phyloP scores from a whole-genome alignment of 2,329 filamentous ascomycete genomes.

The Phaeosphaeria sp. region DNA sequence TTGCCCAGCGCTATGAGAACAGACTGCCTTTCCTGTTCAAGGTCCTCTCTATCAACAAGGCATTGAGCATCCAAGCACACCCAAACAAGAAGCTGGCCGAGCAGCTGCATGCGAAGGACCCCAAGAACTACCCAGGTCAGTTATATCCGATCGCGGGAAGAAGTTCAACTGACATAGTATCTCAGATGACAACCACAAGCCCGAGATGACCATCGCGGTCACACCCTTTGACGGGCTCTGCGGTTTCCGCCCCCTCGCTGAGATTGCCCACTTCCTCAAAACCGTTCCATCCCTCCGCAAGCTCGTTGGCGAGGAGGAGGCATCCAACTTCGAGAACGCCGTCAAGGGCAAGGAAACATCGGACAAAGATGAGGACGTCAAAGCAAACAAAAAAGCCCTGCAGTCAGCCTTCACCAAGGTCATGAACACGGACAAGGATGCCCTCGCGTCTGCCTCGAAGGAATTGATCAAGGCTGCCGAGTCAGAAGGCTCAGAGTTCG shows the following conservation, averaged over 20 bases:
- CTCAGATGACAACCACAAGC: slow-evolving; percentile 95
- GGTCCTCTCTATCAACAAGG: slow-evolving; percentile 93
- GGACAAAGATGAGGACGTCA: slow-evolving; percentile 53
- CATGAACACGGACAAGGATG: slow-evolving; percentile 76
- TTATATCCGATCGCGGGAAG: not conserved
- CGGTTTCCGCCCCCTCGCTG: slow-evolving; percentile 85
- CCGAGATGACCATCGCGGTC: slow-evolving; percentile 98
- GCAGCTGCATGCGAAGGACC: slow-evolving; percentile 81
- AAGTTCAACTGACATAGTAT: slow-evolving; percentile 12
- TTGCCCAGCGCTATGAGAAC: slow-evolving; percentile 76
- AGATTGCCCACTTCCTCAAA: slow-evolving; percentile 85
- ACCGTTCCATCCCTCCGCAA: slow-evolving; percentile 62
- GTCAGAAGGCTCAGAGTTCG: slow-evolving; percentile 74
- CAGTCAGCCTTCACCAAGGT: slow-evolving; percentile 77
- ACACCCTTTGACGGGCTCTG: slow-evolving; percentile 96
- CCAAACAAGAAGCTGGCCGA: slow-evolving; percentile 95
- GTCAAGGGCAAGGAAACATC: slow-evolving; percentile 61
- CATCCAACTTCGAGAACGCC: slow-evolving; percentile 53
- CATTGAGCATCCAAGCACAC: slow-evolving; percentile 95
- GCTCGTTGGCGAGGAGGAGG: slow-evolving; percentile 57
- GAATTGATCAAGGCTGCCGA: slow-evolving; percentile 75
- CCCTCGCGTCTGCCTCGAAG: slow-evolving; percentile 69
- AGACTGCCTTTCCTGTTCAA: slow-evolving; percentile 98
- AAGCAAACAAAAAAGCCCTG: slow-evolving; percentile 77
- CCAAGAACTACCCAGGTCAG: slow-evolving; percentile 84